A percentile compares a stretch with the other conserved stretches of the same genome.
phyloP scores from a whole-genome alignment of 2,329 filamentous ascomycete genomes.

The Pyrenochaeta sp. region DNA sequence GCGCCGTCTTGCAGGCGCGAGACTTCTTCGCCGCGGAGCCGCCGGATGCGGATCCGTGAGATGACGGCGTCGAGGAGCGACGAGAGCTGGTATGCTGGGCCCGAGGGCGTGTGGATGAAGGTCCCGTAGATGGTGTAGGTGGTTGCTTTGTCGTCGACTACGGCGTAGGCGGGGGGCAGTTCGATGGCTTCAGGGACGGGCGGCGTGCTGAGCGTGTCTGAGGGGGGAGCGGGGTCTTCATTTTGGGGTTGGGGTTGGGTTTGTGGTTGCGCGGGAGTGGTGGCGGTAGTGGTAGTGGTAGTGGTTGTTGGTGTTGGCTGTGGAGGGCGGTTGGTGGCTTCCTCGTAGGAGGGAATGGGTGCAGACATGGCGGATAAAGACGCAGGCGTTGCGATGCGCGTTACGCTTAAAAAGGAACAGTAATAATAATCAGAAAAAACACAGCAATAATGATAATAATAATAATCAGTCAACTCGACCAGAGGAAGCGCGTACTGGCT shows the following conservation, averaged over 20 bases:
- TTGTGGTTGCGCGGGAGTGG: neutral
- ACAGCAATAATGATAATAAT: too few relatives aligned
- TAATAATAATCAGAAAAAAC: too few relatives aligned
- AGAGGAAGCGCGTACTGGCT: too few relatives aligned
- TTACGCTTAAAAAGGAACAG: neutral
- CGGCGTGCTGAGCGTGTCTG: too few relatives aligned
- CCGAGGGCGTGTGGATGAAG: constrained; percentile 32
- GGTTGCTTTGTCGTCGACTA: constrained; percentile 29
- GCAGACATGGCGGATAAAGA: constrained; percentile 8
- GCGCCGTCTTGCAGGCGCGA: constrained; percentile 17
- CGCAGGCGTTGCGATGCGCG: neutral
- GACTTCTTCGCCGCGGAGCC: constrained; percentile 27
- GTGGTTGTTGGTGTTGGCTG: constrained; percentile 1
- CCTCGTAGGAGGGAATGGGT: constrained; percentile 28
- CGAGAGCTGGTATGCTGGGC: constrained; percentile 37
- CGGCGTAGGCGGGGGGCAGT: constrained; percentile 30
- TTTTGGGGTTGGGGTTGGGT: neutral
- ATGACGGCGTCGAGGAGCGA: constrained; percentile 30
- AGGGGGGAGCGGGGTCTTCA: too few relatives aligned
- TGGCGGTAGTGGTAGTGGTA: neutral
- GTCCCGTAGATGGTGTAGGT: constrained; percentile 33
- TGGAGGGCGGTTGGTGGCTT: constrained; percentile 12
- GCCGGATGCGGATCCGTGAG: constrained; percentile 27
- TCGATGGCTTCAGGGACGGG: constrained; percentile 5
- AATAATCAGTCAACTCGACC: too few relatives aligned